These are phyloP conservation scores for Graphilbum sp. DNA, from an alignment of 2,329 filamentous ascomycete genomes.

Conservation along the genomic window DNA sequence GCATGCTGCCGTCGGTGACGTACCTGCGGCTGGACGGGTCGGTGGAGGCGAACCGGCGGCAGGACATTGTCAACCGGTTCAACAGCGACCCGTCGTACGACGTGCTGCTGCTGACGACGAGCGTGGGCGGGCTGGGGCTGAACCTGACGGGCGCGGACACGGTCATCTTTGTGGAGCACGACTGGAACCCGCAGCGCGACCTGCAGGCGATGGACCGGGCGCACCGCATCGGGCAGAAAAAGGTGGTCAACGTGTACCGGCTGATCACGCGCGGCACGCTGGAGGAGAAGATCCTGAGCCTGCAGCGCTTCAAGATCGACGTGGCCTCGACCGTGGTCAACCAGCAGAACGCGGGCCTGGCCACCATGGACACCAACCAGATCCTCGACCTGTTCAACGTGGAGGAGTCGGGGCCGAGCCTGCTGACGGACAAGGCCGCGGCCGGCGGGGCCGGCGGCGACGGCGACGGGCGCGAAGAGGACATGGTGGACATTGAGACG, in stretches of 20 bases:
- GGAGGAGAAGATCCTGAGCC: conserved; percentile 94
- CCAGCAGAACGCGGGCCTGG: conserved; percentile 90
- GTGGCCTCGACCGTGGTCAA: conserved; percentile 97
- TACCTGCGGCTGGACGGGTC: conserved; percentile 87
- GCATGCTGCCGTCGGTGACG: conserved; percentile 81
- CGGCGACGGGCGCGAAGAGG: conserved; percentile 44
- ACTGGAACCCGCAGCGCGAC: conserved; percentile 99
- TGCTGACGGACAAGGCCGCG: conserved; percentile 44
- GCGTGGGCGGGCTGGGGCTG: conserved; percentile 82
- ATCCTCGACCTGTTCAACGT: conserved; percentile 94
- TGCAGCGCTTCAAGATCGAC: conserved; percentile 99
- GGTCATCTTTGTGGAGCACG: conserved; percentile 97
- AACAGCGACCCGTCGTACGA: conserved; percentile 97
- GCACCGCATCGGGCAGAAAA: conserved; percentile 97
- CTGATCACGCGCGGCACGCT: conserved; percentile 89
- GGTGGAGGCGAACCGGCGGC: conserved; percentile 82
- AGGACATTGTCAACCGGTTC: conserved; percentile 98
- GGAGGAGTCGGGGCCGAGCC: conserved; percentile 55
- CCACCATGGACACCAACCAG: conserved; percentile 95
- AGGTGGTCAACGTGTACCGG: conserved; percentile 97
- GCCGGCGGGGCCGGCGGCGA: conserved; percentile 9
- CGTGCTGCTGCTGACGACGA: conserved; percentile 82
- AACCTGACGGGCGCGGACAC: conserved; percentile 96
- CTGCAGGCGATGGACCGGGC: conserved; percentile 98
- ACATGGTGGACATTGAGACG: conserved; percentile 85